phyloP scores from a whole-genome alignment of 306 rosid species.

The Cyamopsis tetragonoloba region DNA sequence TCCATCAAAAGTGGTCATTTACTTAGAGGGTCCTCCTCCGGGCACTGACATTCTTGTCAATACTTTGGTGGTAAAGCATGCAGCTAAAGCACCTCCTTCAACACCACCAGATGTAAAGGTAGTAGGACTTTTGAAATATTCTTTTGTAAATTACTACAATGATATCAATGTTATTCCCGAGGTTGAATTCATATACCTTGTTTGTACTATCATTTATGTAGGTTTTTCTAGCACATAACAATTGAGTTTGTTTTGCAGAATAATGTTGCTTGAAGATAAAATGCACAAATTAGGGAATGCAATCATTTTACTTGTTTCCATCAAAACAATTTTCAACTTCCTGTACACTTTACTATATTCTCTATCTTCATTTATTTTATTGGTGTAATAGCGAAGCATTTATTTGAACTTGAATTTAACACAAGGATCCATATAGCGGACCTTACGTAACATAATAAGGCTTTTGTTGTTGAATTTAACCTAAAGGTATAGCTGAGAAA shows the following conservation, averaged over 20 bases:
- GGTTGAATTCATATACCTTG: not conserved
- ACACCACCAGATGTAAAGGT: constrained; percentile 66
- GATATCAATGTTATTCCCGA: constrained; percentile 3
- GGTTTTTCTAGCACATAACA: constrained; percentile 1
- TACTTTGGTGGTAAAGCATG: constrained; percentile 74
- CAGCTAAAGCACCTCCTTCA: constrained; percentile 73
- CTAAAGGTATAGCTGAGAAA: no score
- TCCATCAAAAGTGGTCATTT: constrained; percentile 73
- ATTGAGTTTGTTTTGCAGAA: constrained; percentile 43
- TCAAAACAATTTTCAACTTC: no score
- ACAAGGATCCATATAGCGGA: no score
- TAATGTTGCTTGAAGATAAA: constrained; percentile 55
- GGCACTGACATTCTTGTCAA: constrained; percentile 89
- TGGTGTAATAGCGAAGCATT: no score
- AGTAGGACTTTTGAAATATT: constrained; percentile 35
- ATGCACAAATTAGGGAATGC: no score
- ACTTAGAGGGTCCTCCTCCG: constrained; percentile 85
- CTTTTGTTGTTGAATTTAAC: no score
- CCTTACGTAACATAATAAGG: no score
- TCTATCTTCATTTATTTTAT: no score
- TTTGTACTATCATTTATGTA: not conserved
- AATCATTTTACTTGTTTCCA: no score
- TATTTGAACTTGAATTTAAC: no score
- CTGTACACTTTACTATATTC: no score
- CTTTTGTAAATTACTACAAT: constrained; percentile 4